Evolutionary conservation across 495 filamentous ascomycete species (phyloP), one percentile per base, ranked within the genome.

Genomic region (Chaetomium tenue): DNA sequence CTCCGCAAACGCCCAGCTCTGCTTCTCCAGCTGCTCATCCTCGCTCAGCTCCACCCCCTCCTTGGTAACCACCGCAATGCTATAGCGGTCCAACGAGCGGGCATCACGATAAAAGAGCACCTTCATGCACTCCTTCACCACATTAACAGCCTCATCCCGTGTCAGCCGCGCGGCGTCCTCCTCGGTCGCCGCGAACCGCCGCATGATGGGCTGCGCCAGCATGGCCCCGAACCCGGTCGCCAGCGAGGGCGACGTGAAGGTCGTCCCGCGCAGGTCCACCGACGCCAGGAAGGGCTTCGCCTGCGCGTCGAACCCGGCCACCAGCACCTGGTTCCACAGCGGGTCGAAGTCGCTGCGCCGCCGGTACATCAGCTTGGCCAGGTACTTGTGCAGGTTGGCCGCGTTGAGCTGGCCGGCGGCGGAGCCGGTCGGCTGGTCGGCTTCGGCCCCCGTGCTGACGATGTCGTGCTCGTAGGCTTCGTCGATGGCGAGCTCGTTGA

Each of bases 1-100:
- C 76, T 96, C 91, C 13, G 92, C 91, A 81, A 98, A 98, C 62
- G 91, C 92, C 94, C 94, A 98, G 83, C 92, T 97, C 82, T 97
- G 92, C 64, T 84, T 75, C 81, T 84, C 83, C 53, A 85, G 76
- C 75, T 82, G 79, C 80, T 95, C 89, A 71, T 89, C 79, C 79
- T 93, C 85, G 76, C 86, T 87, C 72, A 97, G 70, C 68, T 97
- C 90, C 69, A 97, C 87, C 33, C 89, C 89, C 30, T 91, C 89
- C 76, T 89, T 86, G 50, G 91, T 93, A 57, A 98, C 83, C 30
- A 97, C 83, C 16, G 93, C 93, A 74, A 98, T 88, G 59, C 89
- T 91, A 76, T 97, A 98, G 74, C 87, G 83, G 77, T 97, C 91
- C 74, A 92, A 76, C 81, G 90, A 94, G 71, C 94, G 87, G 9